Evolutionary conservation across 2,329 filamentous ascomycete species (phyloP), one percentile per base, ranked within the genome.

Genomic region (Scopulariopsis brevicaulis): DNA sequence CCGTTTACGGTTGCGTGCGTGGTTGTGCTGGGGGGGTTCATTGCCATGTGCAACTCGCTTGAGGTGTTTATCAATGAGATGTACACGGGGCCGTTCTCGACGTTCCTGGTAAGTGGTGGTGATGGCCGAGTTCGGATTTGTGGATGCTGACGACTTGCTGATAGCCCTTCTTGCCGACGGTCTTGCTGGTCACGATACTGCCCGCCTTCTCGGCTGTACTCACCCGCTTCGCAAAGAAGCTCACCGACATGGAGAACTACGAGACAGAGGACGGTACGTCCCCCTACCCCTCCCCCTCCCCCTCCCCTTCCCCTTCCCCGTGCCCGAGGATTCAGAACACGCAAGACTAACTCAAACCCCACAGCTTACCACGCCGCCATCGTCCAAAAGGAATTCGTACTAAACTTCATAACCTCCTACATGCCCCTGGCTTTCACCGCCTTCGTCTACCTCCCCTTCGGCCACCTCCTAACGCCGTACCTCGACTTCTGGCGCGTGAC

Each of bases 361-460:
- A 11, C 62, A 84, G 86, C 85, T 15, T 88, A 96, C 65, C 84
- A 96, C 60, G 83, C 88, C 22, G 88, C 92, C 1, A 82, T 96
- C 67, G 90, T 94, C 0, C 85, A 89, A 59, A 99, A 99, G 76
- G 87, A 96, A 37, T 97, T 99, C 66, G 85, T 97, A 15, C 82
- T 97, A 66, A 96, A 96, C 75, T 96, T 96, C 72, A 93, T 97
- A 72, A 96, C 91, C 6, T 96, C 92, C 0, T 97, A 96, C 69
- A 84, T 96, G 56, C 89, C 90, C 1, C 86, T 95, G n/a, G 86
- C 96, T 67, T 80, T 97, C 20, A 96, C 92, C 0, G 90, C 92
- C 0, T 97, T 96, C 64, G 84, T 96, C 62, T 97, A 96, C 66
- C 89, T 96, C 22, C 93, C 93, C 0, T 97, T 97, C 65, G 93